Evolutionary conservation across 768 basidiomycete species (phyloP).

Genomic region (Leccinum broughii): DNA sequence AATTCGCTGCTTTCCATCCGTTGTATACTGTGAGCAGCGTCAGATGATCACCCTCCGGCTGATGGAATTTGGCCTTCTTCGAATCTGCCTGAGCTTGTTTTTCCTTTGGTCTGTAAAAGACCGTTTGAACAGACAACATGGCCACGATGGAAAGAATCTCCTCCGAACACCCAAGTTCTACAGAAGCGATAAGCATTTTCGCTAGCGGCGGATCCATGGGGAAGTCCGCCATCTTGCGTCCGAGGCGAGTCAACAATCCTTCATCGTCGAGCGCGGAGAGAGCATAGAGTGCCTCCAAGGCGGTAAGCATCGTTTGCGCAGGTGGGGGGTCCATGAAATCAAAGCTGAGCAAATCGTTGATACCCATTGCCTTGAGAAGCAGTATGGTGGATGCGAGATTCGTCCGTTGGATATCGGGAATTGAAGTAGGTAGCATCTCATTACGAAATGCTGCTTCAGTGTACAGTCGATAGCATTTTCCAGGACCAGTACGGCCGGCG

Average conservation of each 20-base stretch:
- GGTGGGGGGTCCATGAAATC: conserved; percentile 99
- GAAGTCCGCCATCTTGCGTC: conserved; percentile 99
- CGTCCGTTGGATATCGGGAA: conserved; percentile 96
- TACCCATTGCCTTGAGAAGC: conserved; percentile 97
- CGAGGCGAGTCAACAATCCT: conserved; percentile 89
- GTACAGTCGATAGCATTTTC: conserved; percentile 97
- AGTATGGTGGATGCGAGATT: conserved; percentile 92
- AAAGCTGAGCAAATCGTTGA: conserved; percentile 96
- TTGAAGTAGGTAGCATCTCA: conserved; percentile 97
- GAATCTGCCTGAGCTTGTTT: conserved; percentile 99
- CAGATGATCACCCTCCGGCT: conserved; percentile 96
- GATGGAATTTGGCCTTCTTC: conserved; percentile 99
- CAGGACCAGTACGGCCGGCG: conserved; percentile 96
- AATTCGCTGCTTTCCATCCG: conserved; percentile 95
- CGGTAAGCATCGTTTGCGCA: conserved; percentile 94
- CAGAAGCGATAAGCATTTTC: conserved; percentile 98
- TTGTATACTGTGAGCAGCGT: conserved; percentile 95
- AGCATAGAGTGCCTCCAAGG: conserved; percentile 91
- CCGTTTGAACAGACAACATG: conserved; percentile 94
- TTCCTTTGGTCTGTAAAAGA: conserved; percentile 99
- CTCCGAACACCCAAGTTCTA: conserved; percentile 96
- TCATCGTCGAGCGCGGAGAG: conserved; percentile 96
- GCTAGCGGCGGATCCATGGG: conserved; percentile 96
- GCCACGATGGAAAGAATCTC: conserved; percentile 97
- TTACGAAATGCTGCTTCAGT: conserved; percentile 98